A percentile compares a stretch with the other conserved stretches of the same genome.
These are phyloP conservation scores for Puya raimondii DNA, from an alignment of 176 grass and related monocot species.

Conservation along the genomic window DNA sequence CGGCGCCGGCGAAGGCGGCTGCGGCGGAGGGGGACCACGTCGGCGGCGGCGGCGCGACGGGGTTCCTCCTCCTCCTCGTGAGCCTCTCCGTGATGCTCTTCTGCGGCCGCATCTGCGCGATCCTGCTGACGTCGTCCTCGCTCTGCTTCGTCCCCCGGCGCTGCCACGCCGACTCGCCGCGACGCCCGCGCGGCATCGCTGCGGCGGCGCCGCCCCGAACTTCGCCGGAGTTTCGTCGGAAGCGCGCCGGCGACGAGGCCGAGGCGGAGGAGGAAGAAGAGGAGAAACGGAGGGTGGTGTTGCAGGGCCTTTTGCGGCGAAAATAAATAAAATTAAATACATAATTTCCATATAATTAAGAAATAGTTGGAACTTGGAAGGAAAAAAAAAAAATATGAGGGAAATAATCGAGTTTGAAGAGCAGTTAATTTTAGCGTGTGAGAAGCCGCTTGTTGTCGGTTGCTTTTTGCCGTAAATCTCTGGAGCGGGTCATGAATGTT, in stretches of 20 bases:
- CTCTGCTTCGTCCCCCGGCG: conserved; percentile 26
- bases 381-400: not conserved
- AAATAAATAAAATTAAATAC: conserved; percentile 20
- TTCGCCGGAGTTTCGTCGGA: not conserved
- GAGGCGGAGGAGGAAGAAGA: not conserved
- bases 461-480: not conserved
- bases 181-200: too few species aligned
- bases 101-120: conserved; percentile 31
- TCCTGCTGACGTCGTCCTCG: conserved; percentile 27
- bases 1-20: not conserved
- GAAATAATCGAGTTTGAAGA: not conserved
- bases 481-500: too few species aligned
- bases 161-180: too few species aligned
- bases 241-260: not conserved
- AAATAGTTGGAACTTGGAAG: not conserved
- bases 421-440: not conserved
- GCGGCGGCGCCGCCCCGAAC: not conserved
- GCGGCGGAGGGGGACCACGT: not conserved
- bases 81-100: conserved; percentile 39
- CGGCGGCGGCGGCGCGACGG: not conserved
- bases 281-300: conserved; percentile 19
- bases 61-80: conserved; percentile 17
- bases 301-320: not conserved
- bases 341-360: not conserved
- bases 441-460: not conserved